Evolutionary conservation across 768 basidiomycete species (phyloP), one percentile per base, ranked within the genome.

Genomic region (Lactifluus rugatus): DNA sequence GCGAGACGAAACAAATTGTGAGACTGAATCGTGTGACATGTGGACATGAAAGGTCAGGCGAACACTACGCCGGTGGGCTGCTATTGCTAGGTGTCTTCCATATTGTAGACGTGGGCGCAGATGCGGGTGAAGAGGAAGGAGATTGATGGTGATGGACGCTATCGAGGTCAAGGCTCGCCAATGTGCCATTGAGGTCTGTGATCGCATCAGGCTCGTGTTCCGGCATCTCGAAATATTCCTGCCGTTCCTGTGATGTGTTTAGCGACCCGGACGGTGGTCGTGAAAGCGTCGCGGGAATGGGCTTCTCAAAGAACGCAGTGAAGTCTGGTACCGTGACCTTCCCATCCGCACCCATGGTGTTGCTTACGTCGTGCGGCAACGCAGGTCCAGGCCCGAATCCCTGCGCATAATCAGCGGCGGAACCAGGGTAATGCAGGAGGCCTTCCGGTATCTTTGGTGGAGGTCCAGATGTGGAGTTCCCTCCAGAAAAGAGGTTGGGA

Each of bases 161-260:
- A 65, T 83, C 84, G 56, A 90, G 71, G 62, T 88, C 78, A 16
- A 90, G 78, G 68, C 83, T 87, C 34, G 88, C 85, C 39, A 91
- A 75, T 28, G 84, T 87, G 21, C 85, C 84, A 64, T 87, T 89
- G 52, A 91, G 70, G 69, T 89, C 87, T 39, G 81, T 80, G 63
- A 90, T 77, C 31, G 68, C 51, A 58, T 84, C 83, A 17, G 76
- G 74, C 49, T 80, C 80, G 44, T 14, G 58, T 26, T 47, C 59
- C 7, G 53, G 56, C 17, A 51, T 48, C 42, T 58, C 55, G 37
- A 62, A 62, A 44, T 41, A 58, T 72, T 67, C 32, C 56, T 61
- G n/a, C 68, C 66, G 62, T 50, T 64, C 67, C 51, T 61, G 37
- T 50, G 58, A 45, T 42, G 32, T 31, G 47, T 57, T 50, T 41